Conservation (phyloP, 1,139 yeast species). For the Sugiyamaella castrensis region DNA sequence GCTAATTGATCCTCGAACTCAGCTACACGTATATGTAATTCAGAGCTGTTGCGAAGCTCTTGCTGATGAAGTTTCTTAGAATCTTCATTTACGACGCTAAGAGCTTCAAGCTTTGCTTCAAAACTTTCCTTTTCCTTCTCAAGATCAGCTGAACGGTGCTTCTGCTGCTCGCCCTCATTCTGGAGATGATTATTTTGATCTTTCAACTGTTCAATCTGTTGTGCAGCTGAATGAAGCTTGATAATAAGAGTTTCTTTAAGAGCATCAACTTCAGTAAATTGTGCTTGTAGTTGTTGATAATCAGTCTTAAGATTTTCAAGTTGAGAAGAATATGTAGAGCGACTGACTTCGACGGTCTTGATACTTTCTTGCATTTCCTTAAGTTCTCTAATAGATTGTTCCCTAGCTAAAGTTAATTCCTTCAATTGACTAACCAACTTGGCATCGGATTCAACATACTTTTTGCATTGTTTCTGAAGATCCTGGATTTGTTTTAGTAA, state of each 20-base stretch:
- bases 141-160: neutral
- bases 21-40: slow-evolving; percentile 20
- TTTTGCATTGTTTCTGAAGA: slow-evolving; percentile 3
- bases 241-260: slow-evolving; percentile 33
- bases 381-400: slow-evolving; percentile 2
- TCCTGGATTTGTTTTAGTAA: slow-evolving; percentile 15
- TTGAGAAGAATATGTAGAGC: neutral
- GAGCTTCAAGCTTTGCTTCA: neutral
- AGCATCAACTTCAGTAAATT: slow-evolving; percentile 29
- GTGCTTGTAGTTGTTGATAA: slow-evolving; percentile 22
- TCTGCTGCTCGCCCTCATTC: slow-evolving; percentile 1
- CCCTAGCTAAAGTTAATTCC: slow-evolving; percentile 7
- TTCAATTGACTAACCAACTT: slow-evolving; percentile 17
- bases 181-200: slow-evolving; percentile 16
- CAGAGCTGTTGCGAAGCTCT: neutral
- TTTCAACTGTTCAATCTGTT: slow-evolving; percentile 29
- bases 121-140: neutral
- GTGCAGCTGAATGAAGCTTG: slow-evolving; percentile 34
- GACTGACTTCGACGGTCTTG: slow-evolving; percentile 3
- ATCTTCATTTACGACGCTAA: slow-evolving; percentile 30
- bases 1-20: slow-evolving; percentile 53
- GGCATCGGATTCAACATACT: slow-evolving; percentile 8
- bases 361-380: slow-evolving; percentile 3
- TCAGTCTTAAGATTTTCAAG: slow-evolving; percentile 17
- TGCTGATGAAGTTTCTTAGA: neutral